Percentiles rank a stretch among this genome's conserved stretches.
Conservation (phyloP, 805 yeast species). For the Scheffersomyces ergatensis region DNA sequence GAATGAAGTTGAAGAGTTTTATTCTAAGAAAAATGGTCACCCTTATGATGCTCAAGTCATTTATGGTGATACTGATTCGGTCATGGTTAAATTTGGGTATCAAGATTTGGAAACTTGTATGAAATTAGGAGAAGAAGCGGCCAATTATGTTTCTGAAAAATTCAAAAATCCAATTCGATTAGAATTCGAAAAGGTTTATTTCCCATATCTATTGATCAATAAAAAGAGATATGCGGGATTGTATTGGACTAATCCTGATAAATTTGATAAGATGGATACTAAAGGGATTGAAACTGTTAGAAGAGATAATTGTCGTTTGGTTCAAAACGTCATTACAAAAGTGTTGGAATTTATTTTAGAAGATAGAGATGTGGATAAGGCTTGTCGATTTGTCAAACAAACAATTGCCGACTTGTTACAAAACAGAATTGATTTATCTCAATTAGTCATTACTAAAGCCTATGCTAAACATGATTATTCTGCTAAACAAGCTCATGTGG, state of each 20-base stretch:
- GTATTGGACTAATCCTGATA: constrained; percentile 92
- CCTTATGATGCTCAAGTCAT: constrained; percentile 85
- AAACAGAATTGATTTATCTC: constrained; percentile 88
- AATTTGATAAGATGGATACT: constrained; percentile 94
- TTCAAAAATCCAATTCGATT: constrained; percentile 87
- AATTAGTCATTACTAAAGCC: constrained; percentile 90
- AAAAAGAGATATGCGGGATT: constrained; percentile 97
- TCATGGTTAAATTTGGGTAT: constrained; percentile 95
- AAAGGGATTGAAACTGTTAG: constrained; percentile 98
- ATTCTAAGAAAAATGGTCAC: constrained; percentile 78
- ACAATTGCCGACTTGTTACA: constrained; percentile 89
- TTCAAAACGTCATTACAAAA: constrained; percentile 90
- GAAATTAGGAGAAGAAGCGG: constrained; percentile 93
- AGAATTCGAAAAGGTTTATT: constrained; percentile 96
- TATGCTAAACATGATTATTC: constrained; percentile 87
- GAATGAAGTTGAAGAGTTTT: constrained; percentile 75
- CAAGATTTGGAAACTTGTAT: constrained; percentile 78
- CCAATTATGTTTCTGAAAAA: constrained; percentile 73
- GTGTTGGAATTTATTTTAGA: constrained; percentile 83
- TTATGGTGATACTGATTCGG: constrained; percentile 99
- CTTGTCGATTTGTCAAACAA: constrained; percentile 79
- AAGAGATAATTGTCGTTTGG: constrained; percentile 94
- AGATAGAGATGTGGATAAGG: constrained; percentile 81
- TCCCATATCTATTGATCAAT: constrained; percentile 89
- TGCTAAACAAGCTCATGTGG: constrained; percentile 96